A percentile compares a stretch with the other conserved stretches of the same genome.
Evolutionary conservation across 225 moss, liverwort and hornwort species (phyloP).

Genomic region (Marchantia polymorpha): DNA sequence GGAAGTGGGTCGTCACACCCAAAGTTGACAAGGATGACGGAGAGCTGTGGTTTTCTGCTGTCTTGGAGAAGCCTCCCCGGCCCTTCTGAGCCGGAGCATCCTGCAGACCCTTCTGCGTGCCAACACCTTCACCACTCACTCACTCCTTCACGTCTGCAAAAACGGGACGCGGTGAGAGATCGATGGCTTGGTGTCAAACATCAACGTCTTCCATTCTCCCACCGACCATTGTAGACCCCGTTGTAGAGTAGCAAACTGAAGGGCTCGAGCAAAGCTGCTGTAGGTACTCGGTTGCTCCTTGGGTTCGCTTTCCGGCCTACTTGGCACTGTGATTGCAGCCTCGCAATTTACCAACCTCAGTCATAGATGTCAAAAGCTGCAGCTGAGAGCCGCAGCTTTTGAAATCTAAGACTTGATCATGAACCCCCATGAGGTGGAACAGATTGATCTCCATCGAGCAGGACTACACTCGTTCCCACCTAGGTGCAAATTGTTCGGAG

Average conservation of each 20-base stretch:
- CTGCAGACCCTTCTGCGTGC: not conserved
- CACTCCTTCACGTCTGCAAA: not conserved
- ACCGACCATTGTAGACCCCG: not conserved
- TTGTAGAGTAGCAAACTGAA: not conserved
- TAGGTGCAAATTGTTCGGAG: no score
- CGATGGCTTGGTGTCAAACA: not conserved
- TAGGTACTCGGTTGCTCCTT: no score
- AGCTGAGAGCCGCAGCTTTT: no score
- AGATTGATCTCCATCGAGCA: no score
- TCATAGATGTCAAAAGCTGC: no score
- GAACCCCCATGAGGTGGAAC: no score
- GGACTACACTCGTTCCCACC: no score
- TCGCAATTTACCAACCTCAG: no score
- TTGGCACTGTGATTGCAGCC: no score
- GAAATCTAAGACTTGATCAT: no score
- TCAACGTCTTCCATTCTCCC: not conserved
- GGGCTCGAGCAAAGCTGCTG: not conserved
- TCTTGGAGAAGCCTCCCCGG: constrained; percentile 58
- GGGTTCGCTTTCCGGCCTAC: no score
- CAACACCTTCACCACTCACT: not conserved
- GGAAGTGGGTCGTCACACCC: constrained; percentile 45
- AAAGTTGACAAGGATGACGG: constrained; percentile 47
- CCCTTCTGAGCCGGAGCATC: constrained; percentile 30
- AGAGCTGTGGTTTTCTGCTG: constrained; percentile 63
- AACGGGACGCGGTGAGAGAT: no score